These are phyloP conservation scores for Trifolium pratense DNA, from an alignment of 306 rosid species.

Conservation along the genomic window DNA sequence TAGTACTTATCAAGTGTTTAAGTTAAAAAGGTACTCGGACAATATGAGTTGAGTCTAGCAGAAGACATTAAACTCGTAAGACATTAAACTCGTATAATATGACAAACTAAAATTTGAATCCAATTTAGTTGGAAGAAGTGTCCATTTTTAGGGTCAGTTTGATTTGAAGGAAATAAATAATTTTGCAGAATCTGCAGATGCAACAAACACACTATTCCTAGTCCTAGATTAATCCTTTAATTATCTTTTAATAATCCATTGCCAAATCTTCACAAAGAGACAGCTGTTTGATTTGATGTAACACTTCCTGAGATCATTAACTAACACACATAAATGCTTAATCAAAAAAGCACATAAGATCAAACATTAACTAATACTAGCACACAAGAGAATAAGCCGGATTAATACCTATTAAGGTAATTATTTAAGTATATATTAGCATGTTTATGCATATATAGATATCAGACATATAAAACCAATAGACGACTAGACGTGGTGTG, in stretches of 20 bases:
- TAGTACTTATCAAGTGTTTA: no score
- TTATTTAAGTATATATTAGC: slow-evolving; percentile 1
- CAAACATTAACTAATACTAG: slow-evolving; percentile 1
- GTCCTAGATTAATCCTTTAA: background rate
- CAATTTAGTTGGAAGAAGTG: no score
- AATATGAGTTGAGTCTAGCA: no score
- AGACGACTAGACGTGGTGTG: no score
- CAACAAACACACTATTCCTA: background rate
- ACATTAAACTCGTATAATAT: no score
- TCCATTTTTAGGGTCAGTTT: no score
- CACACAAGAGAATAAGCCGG: slow-evolving; percentile 12
- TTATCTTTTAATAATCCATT: background rate
- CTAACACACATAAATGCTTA: background rate
- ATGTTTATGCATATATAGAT: slow-evolving; percentile 26
- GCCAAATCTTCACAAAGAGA: background rate
- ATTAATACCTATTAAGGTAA: slow-evolving; percentile 1
- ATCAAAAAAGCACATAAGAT: slow-evolving; percentile 32
- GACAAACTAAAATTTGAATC: no score
- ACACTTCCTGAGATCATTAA: background rate
- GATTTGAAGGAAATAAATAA: no score
- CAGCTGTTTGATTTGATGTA: slow-evolving; percentile 25
- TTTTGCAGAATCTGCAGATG: no score
- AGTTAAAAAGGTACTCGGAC: no score
- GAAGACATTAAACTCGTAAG: no score
- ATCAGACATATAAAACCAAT: background rate